A percentile compares a stretch with the other conserved stretches of the same genome.
Conservation (phyloP, 345 rosid genomes). For the Microthlaspi erraticum region DNA sequence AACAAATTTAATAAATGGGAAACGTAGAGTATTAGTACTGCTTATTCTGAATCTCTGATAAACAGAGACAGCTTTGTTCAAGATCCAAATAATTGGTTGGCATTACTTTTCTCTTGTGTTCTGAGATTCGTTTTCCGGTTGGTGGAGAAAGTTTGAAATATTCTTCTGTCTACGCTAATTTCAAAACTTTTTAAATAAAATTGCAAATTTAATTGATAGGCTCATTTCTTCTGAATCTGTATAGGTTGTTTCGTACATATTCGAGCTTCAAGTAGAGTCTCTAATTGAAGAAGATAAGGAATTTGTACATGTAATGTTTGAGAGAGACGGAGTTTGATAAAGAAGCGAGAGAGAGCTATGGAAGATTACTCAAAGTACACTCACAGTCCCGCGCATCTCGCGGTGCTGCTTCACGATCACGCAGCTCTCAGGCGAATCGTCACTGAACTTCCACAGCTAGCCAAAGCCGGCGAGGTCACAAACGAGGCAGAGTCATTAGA, state of each 20-base stretch:
- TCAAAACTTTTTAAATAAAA: neutral
- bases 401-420: slow-evolving; percentile 79
- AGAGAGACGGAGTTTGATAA: neutral
- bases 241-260: slow-evolving; percentile 42
- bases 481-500: slow-evolving; percentile 78
- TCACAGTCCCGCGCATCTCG: slow-evolving; percentile 90
- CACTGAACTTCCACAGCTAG: slow-evolving; percentile 64
- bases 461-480: slow-evolving; percentile 84
- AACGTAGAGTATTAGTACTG: neutral
- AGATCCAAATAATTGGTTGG: neutral
- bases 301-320: too few relatives aligned
- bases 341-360: slow-evolving; percentile 45
- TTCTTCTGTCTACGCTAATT: neutral
- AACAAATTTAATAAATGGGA: slow-evolving; percentile 8
- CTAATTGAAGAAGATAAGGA: slow-evolving; percentile 13
- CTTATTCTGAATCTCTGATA: neutral
- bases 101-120: neutral
- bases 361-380: slow-evolving; percentile 76
- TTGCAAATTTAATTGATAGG: neutral
- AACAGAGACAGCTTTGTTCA: neutral
- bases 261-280: slow-evolving; percentile 28
- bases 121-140: slow-evolving; percentile 24
- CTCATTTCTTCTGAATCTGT: slow-evolving; percentile 4
- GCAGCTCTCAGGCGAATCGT: slow-evolving; percentile 66
- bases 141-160: neutral